phyloP scores from a whole-genome alignment of 208 protist species.

The Porcisia deanei region DNA sequence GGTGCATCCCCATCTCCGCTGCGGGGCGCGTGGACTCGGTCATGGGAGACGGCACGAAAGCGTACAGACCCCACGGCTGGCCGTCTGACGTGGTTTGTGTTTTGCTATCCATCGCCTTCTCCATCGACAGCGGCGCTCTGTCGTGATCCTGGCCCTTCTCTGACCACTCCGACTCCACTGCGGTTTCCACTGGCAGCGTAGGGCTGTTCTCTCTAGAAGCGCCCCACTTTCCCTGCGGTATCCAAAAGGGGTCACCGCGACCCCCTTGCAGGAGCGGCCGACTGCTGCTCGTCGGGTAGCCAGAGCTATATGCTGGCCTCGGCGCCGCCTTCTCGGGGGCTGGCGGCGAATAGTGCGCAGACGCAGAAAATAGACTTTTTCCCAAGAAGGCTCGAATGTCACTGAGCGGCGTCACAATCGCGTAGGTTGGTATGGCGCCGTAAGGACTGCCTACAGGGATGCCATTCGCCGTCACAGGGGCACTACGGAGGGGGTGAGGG shows the following conservation, averaged over 20 bases:
- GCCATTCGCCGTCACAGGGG: neutral
- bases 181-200: neutral
- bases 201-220: neutral
- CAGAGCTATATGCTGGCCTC: neutral
- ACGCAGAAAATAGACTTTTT: neutral
- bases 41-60: neutral
- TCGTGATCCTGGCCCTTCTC: too few species aligned
- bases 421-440: slow-evolving; percentile 21
- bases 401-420: slow-evolving; percentile 16
- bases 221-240: neutral
- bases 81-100: neutral
- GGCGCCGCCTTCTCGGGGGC: neutral
- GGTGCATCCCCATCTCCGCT: neutral
- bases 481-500: slow-evolving; percentile 11
- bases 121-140: too few species aligned
- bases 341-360: neutral
- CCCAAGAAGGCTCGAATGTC: neutral
- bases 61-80: neutral
- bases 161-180: neutral
- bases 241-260: neutral
- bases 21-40: neutral
- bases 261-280: neutral
- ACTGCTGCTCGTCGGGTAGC: neutral
- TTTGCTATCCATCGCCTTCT: too few species aligned
- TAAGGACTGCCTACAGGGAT: slow-evolving; percentile 27